phyloP scores from a whole-genome alignment of 164 flowering plant genomes.

The Pachysandra terminalis region DNA sequence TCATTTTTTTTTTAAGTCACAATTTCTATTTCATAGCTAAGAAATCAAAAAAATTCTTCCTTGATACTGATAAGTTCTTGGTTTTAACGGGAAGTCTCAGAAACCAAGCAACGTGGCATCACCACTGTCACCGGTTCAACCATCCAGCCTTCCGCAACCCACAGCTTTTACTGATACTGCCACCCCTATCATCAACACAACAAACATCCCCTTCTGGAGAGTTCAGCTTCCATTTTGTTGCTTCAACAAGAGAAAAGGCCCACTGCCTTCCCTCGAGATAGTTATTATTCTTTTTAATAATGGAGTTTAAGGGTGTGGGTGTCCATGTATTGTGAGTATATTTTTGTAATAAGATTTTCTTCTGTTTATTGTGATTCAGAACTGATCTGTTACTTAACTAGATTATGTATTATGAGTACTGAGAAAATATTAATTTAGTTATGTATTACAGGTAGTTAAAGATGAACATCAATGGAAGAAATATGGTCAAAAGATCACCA shows the following conservation, averaged over 20 bases:
- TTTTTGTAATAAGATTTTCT: no score
- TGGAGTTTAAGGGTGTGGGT: no score
- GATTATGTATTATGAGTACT: no score
- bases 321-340: no score
- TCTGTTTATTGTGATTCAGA: no score
- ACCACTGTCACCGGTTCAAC: conserved; percentile 36
- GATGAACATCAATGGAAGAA: no score
- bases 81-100: conserved; percentile 30
- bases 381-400: no score
- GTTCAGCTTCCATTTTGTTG: conserved; percentile 28
- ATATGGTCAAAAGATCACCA: no score
- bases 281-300: no score
- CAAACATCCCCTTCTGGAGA: conserved; percentile 34
- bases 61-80: conserved; percentile 10
- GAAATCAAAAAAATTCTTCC: neutral
- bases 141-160: conserved; percentile 29
- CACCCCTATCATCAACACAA: conserved; percentile 17
- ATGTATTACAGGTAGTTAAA: no score
- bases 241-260: conserved; percentile 40
- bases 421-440: no score
- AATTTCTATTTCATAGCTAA: no score
- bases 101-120: conserved; percentile 27
- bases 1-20: neutral
- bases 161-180: conserved; percentile 29
- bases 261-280: conserved; percentile 33